Evolutionary conservation across 2,329 filamentous ascomycete species (phyloP).

Genomic region (Cladophialophora chaetospira): DNA sequence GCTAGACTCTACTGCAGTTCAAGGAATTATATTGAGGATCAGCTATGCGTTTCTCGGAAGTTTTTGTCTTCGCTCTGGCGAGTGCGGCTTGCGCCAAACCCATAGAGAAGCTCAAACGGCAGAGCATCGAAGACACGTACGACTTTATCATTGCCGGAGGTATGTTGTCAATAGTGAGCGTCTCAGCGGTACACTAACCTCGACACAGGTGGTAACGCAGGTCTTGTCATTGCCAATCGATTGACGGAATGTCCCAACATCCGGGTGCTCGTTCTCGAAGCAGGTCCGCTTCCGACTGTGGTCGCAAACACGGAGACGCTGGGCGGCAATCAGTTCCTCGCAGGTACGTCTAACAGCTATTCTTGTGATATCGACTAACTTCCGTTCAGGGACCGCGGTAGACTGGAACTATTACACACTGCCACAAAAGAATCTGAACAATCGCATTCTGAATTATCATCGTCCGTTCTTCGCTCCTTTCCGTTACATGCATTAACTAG

Average conservation of each 20-base stretch:
- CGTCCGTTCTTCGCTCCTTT: slow-evolving; percentile 1
- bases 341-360: neutral
- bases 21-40: neutral
- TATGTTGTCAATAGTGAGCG: neutral
- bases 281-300: slow-evolving; percentile 29
- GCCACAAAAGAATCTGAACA: slow-evolving; percentile 16
- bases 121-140: slow-evolving; percentile 15
- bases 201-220: slow-evolving; percentile 34
- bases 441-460: slow-evolving; percentile 23
- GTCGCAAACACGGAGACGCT: slow-evolving; percentile 36
- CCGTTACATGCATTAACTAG: neutral
- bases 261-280: slow-evolving; percentile 31
- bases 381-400: slow-evolving; percentile 31
- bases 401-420: slow-evolving; percentile 37
- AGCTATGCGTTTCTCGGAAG: slow-evolving; percentile 2
- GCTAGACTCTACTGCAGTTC: neutral
- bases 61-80: slow-evolving; percentile 2
- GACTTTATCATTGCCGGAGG: slow-evolving; percentile 32
- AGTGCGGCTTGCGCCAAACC: slow-evolving; percentile 1
- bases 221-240: slow-evolving; percentile 32
- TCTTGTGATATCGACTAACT: neutral
- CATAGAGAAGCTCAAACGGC: slow-evolving; percentile 9
- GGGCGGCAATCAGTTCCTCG: slow-evolving; percentile 29
- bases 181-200: neutral
- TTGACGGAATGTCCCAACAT: slow-evolving; percentile 28